A percentile compares a stretch with the other conserved stretches of the same genome.
These are phyloP conservation scores for Tricholoma sp. DNA, from an alignment of 768 basidiomycete genomes.

Conservation along the genomic window DNA sequence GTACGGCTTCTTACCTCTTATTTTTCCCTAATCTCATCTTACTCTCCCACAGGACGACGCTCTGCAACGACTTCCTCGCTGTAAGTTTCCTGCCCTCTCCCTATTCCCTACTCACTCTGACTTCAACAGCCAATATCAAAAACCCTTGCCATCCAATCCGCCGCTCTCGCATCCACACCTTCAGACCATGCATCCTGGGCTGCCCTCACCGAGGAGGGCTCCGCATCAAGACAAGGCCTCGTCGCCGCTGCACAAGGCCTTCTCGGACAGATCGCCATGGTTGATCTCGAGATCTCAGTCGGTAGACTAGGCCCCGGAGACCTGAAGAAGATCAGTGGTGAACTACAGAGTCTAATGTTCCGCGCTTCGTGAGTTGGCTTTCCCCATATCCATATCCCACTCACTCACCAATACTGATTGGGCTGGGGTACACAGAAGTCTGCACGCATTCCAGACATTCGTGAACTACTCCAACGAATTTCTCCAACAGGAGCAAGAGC, in stretches of 20 bases:
- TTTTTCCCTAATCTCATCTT: not conserved
- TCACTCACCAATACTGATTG: not conserved
- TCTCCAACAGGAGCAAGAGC: slow-evolving; percentile 16
- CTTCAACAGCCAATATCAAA: slow-evolving; percentile 25
- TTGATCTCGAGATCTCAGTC: slow-evolving; percentile 37
- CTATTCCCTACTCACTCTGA: not conserved
- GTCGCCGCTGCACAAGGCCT: slow-evolving; percentile 27
- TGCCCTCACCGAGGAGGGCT: slow-evolving; percentile 19
- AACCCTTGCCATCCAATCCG: slow-evolving; percentile 27
- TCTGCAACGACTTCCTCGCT: slow-evolving; percentile 23
- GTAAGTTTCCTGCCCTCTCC: slow-evolving; percentile 14
- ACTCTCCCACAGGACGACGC: slow-evolving; percentile 16
- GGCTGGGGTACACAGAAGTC: slow-evolving; percentile 19
- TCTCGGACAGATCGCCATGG: slow-evolving; percentile 29
- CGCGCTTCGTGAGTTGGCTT: slow-evolving; percentile 27
- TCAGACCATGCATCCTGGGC: slow-evolving; percentile 32
- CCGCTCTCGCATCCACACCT: slow-evolving; percentile 26
- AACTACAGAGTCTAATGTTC: slow-evolving; percentile 34
- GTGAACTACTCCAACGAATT: slow-evolving; percentile 27
- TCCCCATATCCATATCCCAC: not conserved
- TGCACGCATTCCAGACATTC: slow-evolving; percentile 34
- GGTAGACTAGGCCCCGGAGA: slow-evolving; percentile 38
- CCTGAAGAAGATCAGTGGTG: slow-evolving; percentile 32
- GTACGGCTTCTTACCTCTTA: slow-evolving; percentile 13
- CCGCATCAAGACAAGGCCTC: slow-evolving; percentile 21